These are phyloP conservation scores for Circinella umbellata DNA, from an alignment of 371 early-diverging fungal genomes.

Conservation along the genomic window DNA sequence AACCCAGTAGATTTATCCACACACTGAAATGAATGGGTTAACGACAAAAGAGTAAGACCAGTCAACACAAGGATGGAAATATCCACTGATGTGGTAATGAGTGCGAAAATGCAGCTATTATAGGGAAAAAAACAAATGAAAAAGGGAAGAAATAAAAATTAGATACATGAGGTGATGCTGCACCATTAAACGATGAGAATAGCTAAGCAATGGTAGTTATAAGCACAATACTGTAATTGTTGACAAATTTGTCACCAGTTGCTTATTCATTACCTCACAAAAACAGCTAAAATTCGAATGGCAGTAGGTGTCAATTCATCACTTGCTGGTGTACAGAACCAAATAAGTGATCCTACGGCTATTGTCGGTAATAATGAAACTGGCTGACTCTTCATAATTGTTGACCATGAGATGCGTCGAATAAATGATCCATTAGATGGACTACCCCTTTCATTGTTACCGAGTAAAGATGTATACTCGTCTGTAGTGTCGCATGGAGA, in stretches of 20 bases:
- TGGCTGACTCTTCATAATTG: slow-evolving; percentile 10
- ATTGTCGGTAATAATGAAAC: slow-evolving; percentile 35
- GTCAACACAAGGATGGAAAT: slow-evolving; percentile 61
- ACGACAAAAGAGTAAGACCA: slow-evolving; percentile 54
- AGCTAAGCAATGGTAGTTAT: no score
- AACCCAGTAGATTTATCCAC: slow-evolving; percentile 48
- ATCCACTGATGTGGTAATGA: slow-evolving; percentile 61
- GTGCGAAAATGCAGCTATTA: slow-evolving; percentile 60
- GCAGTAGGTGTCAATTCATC: slow-evolving; percentile 50
- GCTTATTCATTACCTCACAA: slow-evolving; percentile 37
- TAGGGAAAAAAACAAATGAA: no score
- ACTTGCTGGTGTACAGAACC: slow-evolving; percentile 43
- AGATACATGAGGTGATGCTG: no score
- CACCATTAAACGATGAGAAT: no score
- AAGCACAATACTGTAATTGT: neutral
- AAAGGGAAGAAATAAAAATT: no score
- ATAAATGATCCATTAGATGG: neutral
- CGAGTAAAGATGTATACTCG: neutral
- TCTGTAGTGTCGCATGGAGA: neutral
- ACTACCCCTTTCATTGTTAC: neutral
- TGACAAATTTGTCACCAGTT: slow-evolving; percentile 7
- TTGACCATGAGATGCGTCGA: neutral
- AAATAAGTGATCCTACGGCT: slow-evolving; percentile 36
- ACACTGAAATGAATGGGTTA: slow-evolving; percentile 67
- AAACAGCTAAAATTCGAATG: slow-evolving; percentile 51